Evolutionary conservation across 108 stramenopile species (phyloP).

Genomic region (Cyclotella choctawhatcheeana): DNA sequence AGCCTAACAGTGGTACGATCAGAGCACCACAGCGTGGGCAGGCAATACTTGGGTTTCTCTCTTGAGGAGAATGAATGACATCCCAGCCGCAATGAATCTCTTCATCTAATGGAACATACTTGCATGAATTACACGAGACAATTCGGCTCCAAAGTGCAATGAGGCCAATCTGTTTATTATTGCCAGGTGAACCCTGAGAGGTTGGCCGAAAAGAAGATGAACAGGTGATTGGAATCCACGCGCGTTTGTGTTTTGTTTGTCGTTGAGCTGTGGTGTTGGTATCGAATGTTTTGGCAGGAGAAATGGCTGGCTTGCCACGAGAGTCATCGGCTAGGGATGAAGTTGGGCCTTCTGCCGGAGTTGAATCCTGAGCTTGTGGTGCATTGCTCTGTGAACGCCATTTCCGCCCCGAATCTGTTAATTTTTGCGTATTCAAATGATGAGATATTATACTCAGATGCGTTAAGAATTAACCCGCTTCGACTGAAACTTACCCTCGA

Average conservation of each 20-base stretch:
- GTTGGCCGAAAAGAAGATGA: slow-evolving; percentile 72
- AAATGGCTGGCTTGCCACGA: slow-evolving; percentile 15
- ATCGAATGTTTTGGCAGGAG: slow-evolving; percentile 49
- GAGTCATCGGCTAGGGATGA: slow-evolving; percentile 7
- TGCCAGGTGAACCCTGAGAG: neutral
- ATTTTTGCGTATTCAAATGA: slow-evolving; percentile 3
- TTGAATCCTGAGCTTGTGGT: neutral
- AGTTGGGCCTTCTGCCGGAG: slow-evolving; percentile 2
- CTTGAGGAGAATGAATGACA: slow-evolving; percentile 50
- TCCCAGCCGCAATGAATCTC: slow-evolving; percentile 90
- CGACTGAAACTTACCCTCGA: slow-evolving; percentile 17
- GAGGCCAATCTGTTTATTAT: slow-evolving; percentile 37
- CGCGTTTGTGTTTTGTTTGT: slow-evolving; percentile 32
- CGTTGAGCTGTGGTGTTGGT: slow-evolving; percentile 24
- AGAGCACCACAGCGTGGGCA: slow-evolving; percentile 75
- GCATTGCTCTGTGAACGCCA: slow-evolving; percentile 56
- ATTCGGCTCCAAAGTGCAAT: slow-evolving; percentile 84
- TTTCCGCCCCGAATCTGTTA: slow-evolving; percentile 70
- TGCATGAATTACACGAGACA: slow-evolving; percentile 66
- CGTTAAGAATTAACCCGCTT: neutral
- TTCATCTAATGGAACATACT: slow-evolving; percentile 85
- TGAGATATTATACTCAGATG: neutral
- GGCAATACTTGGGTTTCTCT: slow-evolving; percentile 42
- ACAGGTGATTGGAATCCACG: slow-evolving; percentile 71
- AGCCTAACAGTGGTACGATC: slow-evolving; percentile 69